A percentile compares a stretch with the other conserved stretches of the same genome.
These are phyloP conservation scores for Crithidia bombi DNA, from an alignment of 208 protist species.

Conservation along the genomic window DNA sequence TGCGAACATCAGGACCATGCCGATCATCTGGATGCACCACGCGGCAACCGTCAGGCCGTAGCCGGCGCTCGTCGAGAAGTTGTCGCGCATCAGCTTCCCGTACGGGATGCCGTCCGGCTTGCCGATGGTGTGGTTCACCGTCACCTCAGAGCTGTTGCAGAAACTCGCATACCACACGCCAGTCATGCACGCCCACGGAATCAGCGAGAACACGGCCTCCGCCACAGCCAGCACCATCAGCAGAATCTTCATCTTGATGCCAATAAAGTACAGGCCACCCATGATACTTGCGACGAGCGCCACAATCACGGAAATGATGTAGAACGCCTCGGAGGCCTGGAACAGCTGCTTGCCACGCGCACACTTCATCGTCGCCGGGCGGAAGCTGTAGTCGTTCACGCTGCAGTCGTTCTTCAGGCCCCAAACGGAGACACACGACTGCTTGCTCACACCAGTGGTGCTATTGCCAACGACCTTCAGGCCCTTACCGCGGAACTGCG, in stretches of 20 bases:
- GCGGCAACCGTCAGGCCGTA: constrained; percentile 51
- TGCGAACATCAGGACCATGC: constrained; percentile 34
- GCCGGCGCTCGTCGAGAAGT: constrained; percentile 50
- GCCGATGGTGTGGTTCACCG: constrained; percentile 13
- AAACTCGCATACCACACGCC: constrained; percentile 42
- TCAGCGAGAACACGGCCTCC: constrained; percentile 36
- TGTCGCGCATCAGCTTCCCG: constrained; percentile 28
- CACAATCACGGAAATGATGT: constrained; percentile 63
- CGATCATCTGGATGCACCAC: constrained; percentile 50
- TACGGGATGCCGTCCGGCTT: constrained; percentile 34
- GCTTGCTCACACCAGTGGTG: constrained; percentile 31
- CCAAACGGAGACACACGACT: constrained; percentile 59
- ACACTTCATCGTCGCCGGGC: constrained; percentile 20
- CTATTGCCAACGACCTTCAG: constrained; percentile 1
- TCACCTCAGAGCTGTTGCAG: constrained; percentile 27
- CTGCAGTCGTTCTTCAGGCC: constrained; percentile 61
- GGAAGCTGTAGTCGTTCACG: constrained; percentile 29
- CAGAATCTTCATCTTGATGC: constrained; percentile 27
- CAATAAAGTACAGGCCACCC: constrained; percentile 36
- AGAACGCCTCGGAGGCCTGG: constrained; percentile 55
- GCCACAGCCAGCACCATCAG: constrained; percentile 34
- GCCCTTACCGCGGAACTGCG: constrained; percentile 60
- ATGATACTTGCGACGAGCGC: constrained; percentile 37
- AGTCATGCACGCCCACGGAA: constrained; percentile 65
- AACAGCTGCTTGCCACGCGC: constrained; percentile 42